Percentiles rank a stretch among this genome's conserved stretches.
These are phyloP conservation scores for Sporormia fimetaria DNA, from an alignment of 495 filamentous ascomycete genomes.

Conservation along the genomic window DNA sequence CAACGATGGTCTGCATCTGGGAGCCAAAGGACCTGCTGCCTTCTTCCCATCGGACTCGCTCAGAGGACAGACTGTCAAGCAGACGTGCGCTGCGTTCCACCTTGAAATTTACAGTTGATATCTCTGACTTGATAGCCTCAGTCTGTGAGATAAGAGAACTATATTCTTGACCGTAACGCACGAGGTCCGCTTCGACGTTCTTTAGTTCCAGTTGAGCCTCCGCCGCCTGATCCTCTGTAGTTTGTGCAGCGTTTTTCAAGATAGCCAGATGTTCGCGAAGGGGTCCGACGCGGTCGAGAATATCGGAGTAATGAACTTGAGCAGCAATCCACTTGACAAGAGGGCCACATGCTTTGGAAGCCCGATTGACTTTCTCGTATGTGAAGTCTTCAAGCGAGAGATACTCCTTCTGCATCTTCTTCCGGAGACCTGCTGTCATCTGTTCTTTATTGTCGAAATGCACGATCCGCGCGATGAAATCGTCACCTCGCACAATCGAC, in stretches of 20 bases:
- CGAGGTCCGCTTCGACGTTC: conserved; percentile 78
- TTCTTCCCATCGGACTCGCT: conserved; percentile 86
- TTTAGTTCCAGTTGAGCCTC: conserved; percentile 80
- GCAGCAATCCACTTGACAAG: conserved; percentile 96
- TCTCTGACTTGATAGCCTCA: conserved; percentile 91
- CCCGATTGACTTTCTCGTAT: conserved; percentile 86
- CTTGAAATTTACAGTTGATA: conserved; percentile 93
- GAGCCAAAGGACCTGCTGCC: conserved; percentile 96
- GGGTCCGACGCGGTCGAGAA: conserved; percentile 88
- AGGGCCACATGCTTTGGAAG: conserved; percentile 92
- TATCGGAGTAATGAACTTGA: conserved; percentile 94
- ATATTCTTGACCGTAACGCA: conserved; percentile 94
- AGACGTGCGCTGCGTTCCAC: conserved; percentile 91
- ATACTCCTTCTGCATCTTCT: conserved; percentile 88
- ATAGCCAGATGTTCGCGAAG: conserved; percentile 78
- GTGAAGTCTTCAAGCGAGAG: conserved; percentile 89
- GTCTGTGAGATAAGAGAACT: conserved; percentile 93
- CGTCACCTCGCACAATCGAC: conserved; percentile 74
- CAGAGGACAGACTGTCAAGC: conserved; percentile 86
- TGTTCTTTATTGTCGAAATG: conserved; percentile 92
- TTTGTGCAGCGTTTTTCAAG: conserved; percentile 76
- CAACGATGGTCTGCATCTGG: conserved; percentile 91
- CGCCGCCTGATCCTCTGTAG: conserved; percentile 89
- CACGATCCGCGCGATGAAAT: conserved; percentile 97
- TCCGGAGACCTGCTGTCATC: conserved; percentile 72